Evolutionary conservation across 306 rosid genomes (phyloP).

Genomic region (Vigna unguiculata): DNA sequence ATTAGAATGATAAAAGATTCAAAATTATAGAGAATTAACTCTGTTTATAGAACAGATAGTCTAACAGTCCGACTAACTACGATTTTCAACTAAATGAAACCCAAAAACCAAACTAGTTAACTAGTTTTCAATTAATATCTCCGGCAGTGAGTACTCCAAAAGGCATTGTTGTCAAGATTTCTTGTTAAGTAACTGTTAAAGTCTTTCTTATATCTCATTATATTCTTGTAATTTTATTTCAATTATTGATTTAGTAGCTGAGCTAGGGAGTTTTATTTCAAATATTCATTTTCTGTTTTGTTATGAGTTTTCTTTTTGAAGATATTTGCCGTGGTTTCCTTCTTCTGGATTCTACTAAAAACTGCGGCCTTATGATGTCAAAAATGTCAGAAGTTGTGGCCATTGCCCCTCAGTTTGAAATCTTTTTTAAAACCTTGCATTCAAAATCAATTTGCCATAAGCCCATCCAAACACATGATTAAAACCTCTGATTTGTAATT

Average conservation of each 20-base stretch:
- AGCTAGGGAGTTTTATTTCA: background rate
- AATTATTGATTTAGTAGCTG: too few species aligned
- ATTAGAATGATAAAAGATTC: too few species aligned
- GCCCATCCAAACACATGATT: background rate
- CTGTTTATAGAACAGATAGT: too few species aligned
- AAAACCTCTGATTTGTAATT: constrained; percentile 2
- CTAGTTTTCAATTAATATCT: too few species aligned
- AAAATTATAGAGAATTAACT: too few species aligned
- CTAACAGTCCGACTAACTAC: too few species aligned
- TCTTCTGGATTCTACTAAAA: background rate
- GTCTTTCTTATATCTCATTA: background rate
- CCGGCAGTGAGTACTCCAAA: background rate
- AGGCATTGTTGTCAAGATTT: background rate
- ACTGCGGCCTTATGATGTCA: background rate
- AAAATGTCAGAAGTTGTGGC: background rate
- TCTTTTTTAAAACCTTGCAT: too few species aligned
- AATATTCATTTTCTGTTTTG: background rate
- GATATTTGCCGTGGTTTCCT: too few species aligned
- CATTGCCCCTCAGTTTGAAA: too few species aligned
- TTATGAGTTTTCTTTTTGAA: background rate
- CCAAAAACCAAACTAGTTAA: too few species aligned
- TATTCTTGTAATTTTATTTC: too few species aligned
- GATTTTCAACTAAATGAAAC: too few species aligned
- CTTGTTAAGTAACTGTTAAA: background rate
- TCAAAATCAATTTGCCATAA: background rate